Evolutionary conservation across 106 monocot genomes (phyloP), one percentile per base, ranked within the genome.

Genomic region (Apostasia shenzhenica): DNA sequence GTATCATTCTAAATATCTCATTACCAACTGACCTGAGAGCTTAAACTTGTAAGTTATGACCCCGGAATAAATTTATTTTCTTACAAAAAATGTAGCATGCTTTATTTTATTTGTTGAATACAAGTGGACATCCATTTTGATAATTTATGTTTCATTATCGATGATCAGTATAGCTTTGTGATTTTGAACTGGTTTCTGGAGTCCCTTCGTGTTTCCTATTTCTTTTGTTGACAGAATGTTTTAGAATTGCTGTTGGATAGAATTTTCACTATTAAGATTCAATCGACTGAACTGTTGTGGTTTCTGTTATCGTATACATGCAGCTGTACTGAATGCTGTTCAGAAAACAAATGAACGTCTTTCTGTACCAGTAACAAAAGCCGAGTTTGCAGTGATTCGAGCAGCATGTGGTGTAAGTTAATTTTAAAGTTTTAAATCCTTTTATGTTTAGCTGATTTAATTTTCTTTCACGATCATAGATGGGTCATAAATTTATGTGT

Each of bases 381-480:
- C 88, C 42, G 95, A 95, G 79, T 95, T 92, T 71, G 52, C 89
- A 39, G 95, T 89, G 47, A 75, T 95, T 78, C 92, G 95, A 55
- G 78, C 88, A 55, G 82, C 86, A 41, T 92, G 77, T 41, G 78
- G 86, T 68, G 95, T 95, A 95, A 86, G 95, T 70, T 48, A 45
- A 45, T 57, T 14, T 41, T 61, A 8, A 5, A 3, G 3, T 61
- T 42, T 8, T 50, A 5, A 5, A 8, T 50, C 6, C 50, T 50
- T 8, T 50, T 50, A 50, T 50, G 6, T 50, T 5, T 0, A 50
- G 6, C 8, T 50, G 4, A 5, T 50, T 50, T 50, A 50, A 4
- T 5, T 5, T 8, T 50, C 8, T 8, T 4, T 8, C 4, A 50
- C 8, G 50, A 50, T 50, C 8, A 4, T 50, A 8, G 50, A 50